Conservation (phyloP, 2,329 filamentous ascomycete genomes). For the Pseudocercospora fuligena region DNA sequence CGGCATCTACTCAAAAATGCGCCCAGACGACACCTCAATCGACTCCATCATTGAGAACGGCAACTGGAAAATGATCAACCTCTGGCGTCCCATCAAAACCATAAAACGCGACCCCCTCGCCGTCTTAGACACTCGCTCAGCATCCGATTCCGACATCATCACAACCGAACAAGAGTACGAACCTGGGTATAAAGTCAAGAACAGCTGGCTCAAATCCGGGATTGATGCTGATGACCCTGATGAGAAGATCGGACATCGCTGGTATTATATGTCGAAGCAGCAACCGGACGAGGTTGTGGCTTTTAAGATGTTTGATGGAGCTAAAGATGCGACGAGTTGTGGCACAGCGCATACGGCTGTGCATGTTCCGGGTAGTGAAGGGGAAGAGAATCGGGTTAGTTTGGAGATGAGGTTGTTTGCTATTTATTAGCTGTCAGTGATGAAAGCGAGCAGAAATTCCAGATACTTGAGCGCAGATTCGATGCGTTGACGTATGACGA, state of each 20-base stretch:
- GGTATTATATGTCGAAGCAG: neutral
- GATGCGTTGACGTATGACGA: too few species aligned
- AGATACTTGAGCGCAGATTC: too few species aligned
- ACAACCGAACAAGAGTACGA: neutral
- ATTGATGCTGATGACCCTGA: neutral
- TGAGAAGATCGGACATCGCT: neutral
- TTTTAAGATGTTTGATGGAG: neutral
- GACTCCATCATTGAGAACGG: neutral
- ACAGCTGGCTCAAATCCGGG: neutral
- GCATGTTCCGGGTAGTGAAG: neutral
- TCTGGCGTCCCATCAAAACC: constrained; percentile 4
- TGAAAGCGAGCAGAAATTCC: too few species aligned
- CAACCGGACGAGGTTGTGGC: neutral
- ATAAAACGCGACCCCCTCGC: constrained; percentile 1
- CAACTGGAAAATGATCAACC: constrained; percentile 5
- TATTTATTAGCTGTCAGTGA: neutral
- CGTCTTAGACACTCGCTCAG: neutral
- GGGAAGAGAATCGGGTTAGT: neutral
- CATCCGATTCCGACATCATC: neutral
- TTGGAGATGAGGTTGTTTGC: neutral
- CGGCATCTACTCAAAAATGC: neutral
- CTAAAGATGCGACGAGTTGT: neutral
- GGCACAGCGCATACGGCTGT: neutral
- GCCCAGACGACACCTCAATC: neutral
- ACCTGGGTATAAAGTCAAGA: neutral